Evolutionary conservation across 768 basidiomycete species (phyloP).

Genomic region (Leccinellum rugosiceps): DNA sequence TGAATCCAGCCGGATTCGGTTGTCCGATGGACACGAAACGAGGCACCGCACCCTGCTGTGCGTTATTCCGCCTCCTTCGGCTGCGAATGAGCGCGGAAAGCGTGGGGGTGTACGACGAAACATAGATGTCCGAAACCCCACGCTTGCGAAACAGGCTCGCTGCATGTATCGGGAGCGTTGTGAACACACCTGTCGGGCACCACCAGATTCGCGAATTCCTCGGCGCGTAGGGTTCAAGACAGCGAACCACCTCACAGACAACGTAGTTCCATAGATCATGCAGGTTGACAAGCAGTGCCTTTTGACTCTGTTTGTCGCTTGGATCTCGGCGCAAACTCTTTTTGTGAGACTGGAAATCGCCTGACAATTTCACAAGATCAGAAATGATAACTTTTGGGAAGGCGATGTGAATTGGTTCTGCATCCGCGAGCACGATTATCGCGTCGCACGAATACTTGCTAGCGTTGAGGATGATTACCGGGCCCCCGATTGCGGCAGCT

Average conservation of each 20-base stretch:
- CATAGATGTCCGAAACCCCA: conserved; percentile 24
- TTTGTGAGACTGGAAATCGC: neutral
- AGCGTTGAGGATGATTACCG: conserved; percentile 34
- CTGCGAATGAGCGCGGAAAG: conserved; percentile 26
- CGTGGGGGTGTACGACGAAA: conserved; percentile 33
- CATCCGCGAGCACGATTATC: conserved; percentile 13
- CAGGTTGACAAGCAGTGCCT: conserved; percentile 5
- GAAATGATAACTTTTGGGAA: conserved; percentile 6
- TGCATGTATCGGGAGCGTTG: conserved; percentile 30
- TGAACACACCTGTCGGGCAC: conserved; percentile 27
- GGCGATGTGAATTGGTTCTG: conserved; percentile 10
- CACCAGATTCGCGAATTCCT: conserved; percentile 27
- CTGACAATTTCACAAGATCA: conserved; percentile 2
- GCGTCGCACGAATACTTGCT: conserved; percentile 20
- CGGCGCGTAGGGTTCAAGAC: conserved; percentile 11
- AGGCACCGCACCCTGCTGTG: neutral
- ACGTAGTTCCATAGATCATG: conserved; percentile 22
- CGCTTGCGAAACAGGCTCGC: conserved; percentile 16
- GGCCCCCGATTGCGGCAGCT: conserved; percentile 21
- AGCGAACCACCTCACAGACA: conserved; percentile 16
- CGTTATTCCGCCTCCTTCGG: neutral
- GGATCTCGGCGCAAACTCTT: neutral
- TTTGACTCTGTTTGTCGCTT: neutral
- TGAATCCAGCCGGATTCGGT: conserved; percentile 9
- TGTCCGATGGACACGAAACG: conserved; percentile 20